phyloP scores from a whole-genome alignment of 2,329 filamentous ascomycete species.

The Fusarium sp. region DNA sequence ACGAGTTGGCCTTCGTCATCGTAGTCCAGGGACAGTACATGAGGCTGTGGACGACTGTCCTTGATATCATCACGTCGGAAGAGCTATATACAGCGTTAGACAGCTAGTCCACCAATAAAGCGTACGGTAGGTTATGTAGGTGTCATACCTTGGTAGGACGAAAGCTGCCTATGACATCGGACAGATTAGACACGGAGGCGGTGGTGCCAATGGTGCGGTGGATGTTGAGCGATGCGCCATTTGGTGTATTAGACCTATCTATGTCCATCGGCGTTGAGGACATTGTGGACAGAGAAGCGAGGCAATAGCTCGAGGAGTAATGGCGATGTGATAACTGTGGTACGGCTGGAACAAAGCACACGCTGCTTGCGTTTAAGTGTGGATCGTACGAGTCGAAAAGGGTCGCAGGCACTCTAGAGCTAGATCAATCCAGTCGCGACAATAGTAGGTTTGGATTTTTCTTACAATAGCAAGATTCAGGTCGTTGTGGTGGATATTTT shows the following conservation, averaged over 20 bases:
- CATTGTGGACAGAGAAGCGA: slow-evolving; percentile 47
- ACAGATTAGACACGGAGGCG: slow-evolving; percentile 69
- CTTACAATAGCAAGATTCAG: background rate
- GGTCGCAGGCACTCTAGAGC: background rate
- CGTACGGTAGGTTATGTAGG: background rate
- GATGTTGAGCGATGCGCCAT: slow-evolving; percentile 58
- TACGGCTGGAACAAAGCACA: slow-evolving; percentile 1
- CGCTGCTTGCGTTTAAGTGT: background rate
- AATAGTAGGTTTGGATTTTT: background rate
- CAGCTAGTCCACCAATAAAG: background rate
- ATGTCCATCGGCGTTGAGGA: slow-evolving; percentile 66
- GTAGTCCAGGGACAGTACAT: slow-evolving; percentile 92
- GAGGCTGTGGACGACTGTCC: slow-evolving; percentile 61
- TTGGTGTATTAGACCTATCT: slow-evolving; percentile 53
- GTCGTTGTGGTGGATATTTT: background rate
- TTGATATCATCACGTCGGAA: slow-evolving; percentile 67
- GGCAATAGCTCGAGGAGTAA: background rate
- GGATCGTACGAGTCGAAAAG: background rate
- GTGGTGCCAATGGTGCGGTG: slow-evolving; percentile 55
- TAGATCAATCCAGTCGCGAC: background rate
- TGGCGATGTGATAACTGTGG: background rate
- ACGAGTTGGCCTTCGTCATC: slow-evolving; percentile 93
- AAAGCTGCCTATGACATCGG: slow-evolving; percentile 80
- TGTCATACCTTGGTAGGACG: slow-evolving; percentile 80
- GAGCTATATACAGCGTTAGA: slow-evolving; percentile 47